These are phyloP conservation scores for Blastobotrys persicus DNA, from an alignment of 1,139 yeast genomes.

Conservation along the genomic window DNA sequence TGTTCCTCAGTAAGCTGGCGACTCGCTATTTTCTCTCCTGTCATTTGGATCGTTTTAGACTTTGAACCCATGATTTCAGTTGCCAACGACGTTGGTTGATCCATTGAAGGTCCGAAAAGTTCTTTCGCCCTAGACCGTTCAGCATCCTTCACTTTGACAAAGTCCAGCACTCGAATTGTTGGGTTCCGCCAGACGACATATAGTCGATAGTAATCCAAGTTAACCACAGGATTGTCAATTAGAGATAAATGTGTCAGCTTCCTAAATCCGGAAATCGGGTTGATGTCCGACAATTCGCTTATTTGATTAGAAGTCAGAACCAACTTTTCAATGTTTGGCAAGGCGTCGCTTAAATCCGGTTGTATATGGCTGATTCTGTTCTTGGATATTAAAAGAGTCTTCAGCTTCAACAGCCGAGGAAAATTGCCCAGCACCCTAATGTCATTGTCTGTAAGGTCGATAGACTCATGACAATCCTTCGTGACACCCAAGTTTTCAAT, in stretches of 20 bases:
- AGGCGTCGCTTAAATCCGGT: conserved; percentile 33
- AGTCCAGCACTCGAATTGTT: conserved; percentile 61
- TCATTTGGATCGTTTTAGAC: conserved; percentile 22
- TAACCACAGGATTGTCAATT: conserved; percentile 59
- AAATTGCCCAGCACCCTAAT: conserved; percentile 52
- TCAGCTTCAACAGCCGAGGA: conserved; percentile 48
- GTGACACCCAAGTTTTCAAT: conserved; percentile 46
- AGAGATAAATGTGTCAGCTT: conserved; percentile 51
- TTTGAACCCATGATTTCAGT: conserved; percentile 29
- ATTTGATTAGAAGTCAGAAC: conserved; percentile 56
- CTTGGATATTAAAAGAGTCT: conserved; percentile 53
- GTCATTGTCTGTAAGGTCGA: conserved; percentile 70
- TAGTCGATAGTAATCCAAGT: conserved; percentile 53
- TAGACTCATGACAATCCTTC: conserved; percentile 47
- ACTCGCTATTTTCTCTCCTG: conserved; percentile 34
- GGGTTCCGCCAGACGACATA: conserved; percentile 66
- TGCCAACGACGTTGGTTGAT: conserved; percentile 37
- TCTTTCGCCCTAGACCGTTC: conserved; percentile 51
- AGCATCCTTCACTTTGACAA: conserved; percentile 51
- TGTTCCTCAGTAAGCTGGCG: conserved; percentile 55
- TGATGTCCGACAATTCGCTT: conserved; percentile 42
- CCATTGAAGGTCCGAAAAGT: conserved; percentile 45
- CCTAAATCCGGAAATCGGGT: conserved; percentile 39
- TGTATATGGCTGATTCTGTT: conserved; percentile 52
- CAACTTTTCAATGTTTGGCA: conserved; percentile 50